Evolutionary conservation across 345 rosid species (phyloP).

Genomic region (Draba incana): DNA sequence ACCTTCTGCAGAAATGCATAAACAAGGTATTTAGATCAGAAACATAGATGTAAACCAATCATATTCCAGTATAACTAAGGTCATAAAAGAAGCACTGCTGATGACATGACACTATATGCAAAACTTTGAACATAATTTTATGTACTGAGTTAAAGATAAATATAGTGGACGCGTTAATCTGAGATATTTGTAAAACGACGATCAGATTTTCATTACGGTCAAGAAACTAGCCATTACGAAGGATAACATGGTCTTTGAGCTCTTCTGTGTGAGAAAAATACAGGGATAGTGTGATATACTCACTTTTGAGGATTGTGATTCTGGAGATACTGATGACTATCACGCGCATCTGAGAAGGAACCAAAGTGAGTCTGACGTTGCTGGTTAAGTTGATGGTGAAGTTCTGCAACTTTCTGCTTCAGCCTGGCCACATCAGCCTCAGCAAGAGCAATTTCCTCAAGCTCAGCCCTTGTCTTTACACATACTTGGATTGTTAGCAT

Average conservation of each 20-base stretch:
- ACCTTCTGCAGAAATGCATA: constrained; percentile 63
- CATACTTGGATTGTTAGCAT: constrained; percentile 42
- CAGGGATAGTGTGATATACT: constrained; percentile 43
- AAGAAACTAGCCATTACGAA: constrained; percentile 8
- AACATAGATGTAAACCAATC: constrained; percentile 20
- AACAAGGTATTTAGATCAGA: constrained; percentile 17
- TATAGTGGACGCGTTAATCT: constrained; percentile 5
- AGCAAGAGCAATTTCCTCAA: constrained; percentile 99
- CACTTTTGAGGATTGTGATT: constrained; percentile 82
- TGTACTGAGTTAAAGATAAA: not conserved
- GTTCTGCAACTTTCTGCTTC: constrained; percentile 98
- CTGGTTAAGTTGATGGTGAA: constrained; percentile 97
- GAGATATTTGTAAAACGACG: constrained; percentile 11
- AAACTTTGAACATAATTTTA: constrained; percentile 8
- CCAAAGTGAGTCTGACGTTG: constrained; percentile 87
- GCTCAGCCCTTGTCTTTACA: constrained; percentile 97
- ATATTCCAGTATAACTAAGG: constrained; percentile 6
- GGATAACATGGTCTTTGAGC: constrained; percentile 12
- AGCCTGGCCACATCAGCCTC: constrained; percentile 99
- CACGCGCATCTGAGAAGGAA: constrained; percentile 78
- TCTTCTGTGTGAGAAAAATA: constrained; percentile 10
- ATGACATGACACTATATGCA: constrained; percentile 5
- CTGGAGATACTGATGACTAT: constrained; percentile 72
- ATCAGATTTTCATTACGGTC: constrained; percentile 9
- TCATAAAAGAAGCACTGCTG: no score